Evolutionary conservation across 768 basidiomycete species (phyloP).

Genomic region (Gymnopilus junonius): DNA sequence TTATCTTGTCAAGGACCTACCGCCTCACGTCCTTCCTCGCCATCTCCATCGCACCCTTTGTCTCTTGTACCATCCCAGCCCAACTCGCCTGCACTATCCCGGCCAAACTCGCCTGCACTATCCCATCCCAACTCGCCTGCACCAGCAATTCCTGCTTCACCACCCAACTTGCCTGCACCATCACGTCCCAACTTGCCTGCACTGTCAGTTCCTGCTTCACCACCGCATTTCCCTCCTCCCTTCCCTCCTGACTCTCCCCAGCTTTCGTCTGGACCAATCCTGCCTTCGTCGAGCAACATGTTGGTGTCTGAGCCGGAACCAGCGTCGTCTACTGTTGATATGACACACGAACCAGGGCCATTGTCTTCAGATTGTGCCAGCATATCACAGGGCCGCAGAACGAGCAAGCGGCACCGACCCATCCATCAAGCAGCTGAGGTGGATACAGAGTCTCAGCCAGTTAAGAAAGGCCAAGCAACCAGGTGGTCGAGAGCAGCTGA

Average conservation of each 20-base stretch:
- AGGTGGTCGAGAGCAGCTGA: too few relatives aligned
- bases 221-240: background rate
- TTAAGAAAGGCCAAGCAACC: background rate
- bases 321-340: too few relatives aligned
- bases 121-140: background rate
- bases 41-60: too few relatives aligned
- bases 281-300: background rate
- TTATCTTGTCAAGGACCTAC: too few relatives aligned
- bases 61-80: too few relatives aligned
- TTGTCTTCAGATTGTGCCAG: background rate
- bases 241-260: background rate
- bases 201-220: background rate
- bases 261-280: background rate
- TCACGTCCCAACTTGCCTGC: background rate
- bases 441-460: background rate
- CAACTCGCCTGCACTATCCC: too few relatives aligned
- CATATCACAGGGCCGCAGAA: background rate
- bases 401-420: background rate
- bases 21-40: too few relatives aligned
- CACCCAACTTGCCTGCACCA: too few relatives aligned
- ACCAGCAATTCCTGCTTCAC: background rate
- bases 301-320: too few relatives aligned
- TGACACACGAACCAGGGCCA: background rate
- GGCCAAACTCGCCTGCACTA: too few relatives aligned
- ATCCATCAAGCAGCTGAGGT: background rate